Evolutionary conservation across 371 early-diverging fungal genomes (phyloP), one percentile per base, ranked within the genome.

Genomic region (Mortierella sp.): DNA sequence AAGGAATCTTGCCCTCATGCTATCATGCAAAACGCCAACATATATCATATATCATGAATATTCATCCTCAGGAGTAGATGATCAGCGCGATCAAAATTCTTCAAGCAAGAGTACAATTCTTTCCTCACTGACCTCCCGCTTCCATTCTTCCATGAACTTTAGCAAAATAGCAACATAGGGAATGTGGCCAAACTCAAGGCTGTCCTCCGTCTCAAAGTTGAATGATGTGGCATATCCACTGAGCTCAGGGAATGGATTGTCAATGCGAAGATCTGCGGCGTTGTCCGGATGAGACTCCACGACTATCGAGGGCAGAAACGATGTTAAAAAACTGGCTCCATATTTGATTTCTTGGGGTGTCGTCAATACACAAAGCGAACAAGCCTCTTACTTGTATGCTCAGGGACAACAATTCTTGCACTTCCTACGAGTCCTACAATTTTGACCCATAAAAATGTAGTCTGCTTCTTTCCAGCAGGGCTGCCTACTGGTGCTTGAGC

Each of bases 231-330:
- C 88, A 71, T 87, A 92, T 0, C 79, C 79, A 4, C 43, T 39
- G 26, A 98, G 81, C 41, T 87, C 92, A 2, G 84, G 83, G 73
- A 95, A 97, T 4, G 99, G 97, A 24, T 80, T 67, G 65, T 89
- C 87, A 26, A 98, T 76, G 6, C 99, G 91, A 30, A 96, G 83
- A 78, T 98, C 97, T 15, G 85, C 65, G 24, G 80, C 80, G 48
- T 82, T 86, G 26, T 92, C 95, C 4, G 92, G 93, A 72, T 98
- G 97, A 4, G 94, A 86, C 70, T 98, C 98, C 30, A 96, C 88
- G 37, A 97, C 95, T 93, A 80, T 23, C 7, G 15, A 44, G 2
- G 24, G 4, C 1, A n/a, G 19, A 12, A 39, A 47, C 28, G 19
- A 41, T 31, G 17, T 27, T 42, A 37, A n/a, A n/a, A n/a, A n/a